phyloP scores from a whole-genome alignment of 2,329 filamentous ascomycete genomes.

The Calonectria naviculata region DNA sequence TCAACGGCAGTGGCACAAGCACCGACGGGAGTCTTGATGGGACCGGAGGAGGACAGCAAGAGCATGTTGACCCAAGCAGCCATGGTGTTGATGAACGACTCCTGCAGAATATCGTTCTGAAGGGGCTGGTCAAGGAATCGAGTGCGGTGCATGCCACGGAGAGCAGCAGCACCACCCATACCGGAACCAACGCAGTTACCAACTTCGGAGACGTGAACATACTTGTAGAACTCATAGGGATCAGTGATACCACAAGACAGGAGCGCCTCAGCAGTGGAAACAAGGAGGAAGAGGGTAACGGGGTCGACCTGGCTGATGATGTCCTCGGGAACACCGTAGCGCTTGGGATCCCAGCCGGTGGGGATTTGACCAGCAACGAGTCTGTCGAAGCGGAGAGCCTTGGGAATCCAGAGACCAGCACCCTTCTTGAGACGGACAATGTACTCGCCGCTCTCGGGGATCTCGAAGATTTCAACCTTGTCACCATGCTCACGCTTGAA shows the following conservation, averaged over 20 bases:
- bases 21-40: slow-evolving; percentile 98
- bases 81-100: slow-evolving; percentile 99
- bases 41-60: slow-evolving; percentile 93
- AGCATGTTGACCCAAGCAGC: slow-evolving; percentile 99
- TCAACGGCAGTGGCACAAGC: slow-evolving; percentile 98
- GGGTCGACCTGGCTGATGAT: slow-evolving; percentile 98
- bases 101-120: slow-evolving; percentile 98
- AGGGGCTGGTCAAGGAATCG: slow-evolving; percentile 96
- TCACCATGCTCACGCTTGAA: slow-evolving; percentile 98
- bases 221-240: slow-evolving; percentile 99
- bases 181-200: slow-evolving; percentile 99
- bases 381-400: slow-evolving; percentile 96
- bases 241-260: slow-evolving; percentile 96
- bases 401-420: slow-evolving; percentile 93
- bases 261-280: slow-evolving; percentile 92
- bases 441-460: slow-evolving; percentile 92
- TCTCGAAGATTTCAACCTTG: slow-evolving; percentile 97
- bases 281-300: slow-evolving; percentile 93
- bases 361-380: slow-evolving; percentile 97
- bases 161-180: slow-evolving; percentile 93
- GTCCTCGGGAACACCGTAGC: slow-evolving; percentile 95
- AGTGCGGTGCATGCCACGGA: slow-evolving; percentile 98
- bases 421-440: slow-evolving; percentile 96
- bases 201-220: slow-evolving; percentile 96
- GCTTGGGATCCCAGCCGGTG: slow-evolving; percentile 96